phyloP scores from a whole-genome alignment of 305 asterid species.

The Andrographis paniculata region DNA sequence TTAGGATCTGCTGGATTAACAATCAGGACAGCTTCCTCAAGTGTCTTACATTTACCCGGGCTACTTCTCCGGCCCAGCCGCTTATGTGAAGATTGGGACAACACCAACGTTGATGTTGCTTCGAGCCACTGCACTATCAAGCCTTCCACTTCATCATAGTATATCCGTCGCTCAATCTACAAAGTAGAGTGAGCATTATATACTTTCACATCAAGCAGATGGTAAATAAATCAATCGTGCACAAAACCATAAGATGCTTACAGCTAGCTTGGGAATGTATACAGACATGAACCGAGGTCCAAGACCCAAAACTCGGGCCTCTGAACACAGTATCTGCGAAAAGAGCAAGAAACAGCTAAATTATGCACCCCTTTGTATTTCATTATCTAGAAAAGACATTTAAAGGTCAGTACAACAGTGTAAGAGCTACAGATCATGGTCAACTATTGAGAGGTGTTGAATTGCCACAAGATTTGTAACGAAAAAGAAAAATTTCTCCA shows the following conservation, averaged over 20 bases:
- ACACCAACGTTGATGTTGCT: slow-evolving; percentile 60
- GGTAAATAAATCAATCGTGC: neutral
- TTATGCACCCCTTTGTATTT: slow-evolving; percentile 1
- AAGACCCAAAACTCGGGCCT: slow-evolving; percentile 80
- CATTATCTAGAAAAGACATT: neutral
- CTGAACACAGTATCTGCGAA: slow-evolving; percentile 57
- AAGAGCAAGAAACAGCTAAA: neutral
- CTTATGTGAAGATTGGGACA: slow-evolving; percentile 36
- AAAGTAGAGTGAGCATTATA: slow-evolving; percentile 5
- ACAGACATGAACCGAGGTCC: slow-evolving; percentile 93
- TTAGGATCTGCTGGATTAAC: slow-evolving; percentile 37
- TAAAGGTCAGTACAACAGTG: neutral
- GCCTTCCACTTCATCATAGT: slow-evolving; percentile 82
- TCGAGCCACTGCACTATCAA: slow-evolving; percentile 80
- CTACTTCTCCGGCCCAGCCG: slow-evolving; percentile 39
- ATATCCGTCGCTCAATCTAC: slow-evolving; percentile 50
- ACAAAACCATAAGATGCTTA: slow-evolving; percentile 27
- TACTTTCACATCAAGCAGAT: neutral
- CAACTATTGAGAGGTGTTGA: too few relatives aligned
- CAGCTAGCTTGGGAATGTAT: slow-evolving; percentile 73
- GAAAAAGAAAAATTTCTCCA: too few relatives aligned
- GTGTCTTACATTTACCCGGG: slow-evolving; percentile 39
- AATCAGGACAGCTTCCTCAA: slow-evolving; percentile 58
- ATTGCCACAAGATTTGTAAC: too few relatives aligned
- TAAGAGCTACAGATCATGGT: too few relatives aligned